phyloP scores from a whole-genome alignment of 805 yeast species.

The Teunomyces atbi region DNA sequence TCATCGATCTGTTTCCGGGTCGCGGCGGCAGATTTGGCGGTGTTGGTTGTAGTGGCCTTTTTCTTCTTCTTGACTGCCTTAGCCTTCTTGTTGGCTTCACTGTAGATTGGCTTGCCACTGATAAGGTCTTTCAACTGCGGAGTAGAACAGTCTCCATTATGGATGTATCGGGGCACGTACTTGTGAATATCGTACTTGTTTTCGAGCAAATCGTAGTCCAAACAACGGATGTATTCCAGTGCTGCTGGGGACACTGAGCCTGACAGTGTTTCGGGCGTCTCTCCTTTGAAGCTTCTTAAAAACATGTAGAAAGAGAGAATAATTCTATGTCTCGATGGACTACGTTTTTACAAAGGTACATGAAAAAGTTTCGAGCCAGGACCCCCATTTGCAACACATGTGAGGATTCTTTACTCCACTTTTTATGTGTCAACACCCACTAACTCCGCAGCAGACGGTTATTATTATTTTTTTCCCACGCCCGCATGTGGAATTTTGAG shows the following conservation, averaged over 20 bases:
- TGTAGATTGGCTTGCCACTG: slow-evolving; percentile 39
- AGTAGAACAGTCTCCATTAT: slow-evolving; percentile 35
- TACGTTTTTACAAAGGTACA: not conserved
- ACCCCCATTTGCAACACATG: not conserved
- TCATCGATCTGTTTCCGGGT: slow-evolving; percentile 7
- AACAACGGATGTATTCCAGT: slow-evolving; percentile 20
- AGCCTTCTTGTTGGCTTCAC: slow-evolving; percentile 35
- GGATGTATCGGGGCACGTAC: slow-evolving; percentile 39
- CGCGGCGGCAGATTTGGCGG: not conserved
- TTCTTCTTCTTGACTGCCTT: slow-evolving; percentile 16
- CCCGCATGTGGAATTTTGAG: not conserved
- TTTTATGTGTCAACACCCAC: not conserved
- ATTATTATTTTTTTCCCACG: not conserved
- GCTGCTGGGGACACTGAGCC: slow-evolving; percentile 6
- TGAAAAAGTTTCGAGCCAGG: not conserved
- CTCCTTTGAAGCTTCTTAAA: not conserved
- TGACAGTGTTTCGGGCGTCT: not conserved
- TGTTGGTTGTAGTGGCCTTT: not conserved
- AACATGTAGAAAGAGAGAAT: not conserved
- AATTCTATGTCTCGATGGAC: not conserved
- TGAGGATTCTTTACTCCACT: not conserved
- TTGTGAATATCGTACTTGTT: slow-evolving; percentile 31
- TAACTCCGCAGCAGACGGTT: not conserved
- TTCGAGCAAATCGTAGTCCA: slow-evolving; percentile 39
- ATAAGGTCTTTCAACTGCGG: slow-evolving; percentile 36